Conservation (phyloP, 495 filamentous ascomycete genomes). For the Podospora anserina region DNA sequence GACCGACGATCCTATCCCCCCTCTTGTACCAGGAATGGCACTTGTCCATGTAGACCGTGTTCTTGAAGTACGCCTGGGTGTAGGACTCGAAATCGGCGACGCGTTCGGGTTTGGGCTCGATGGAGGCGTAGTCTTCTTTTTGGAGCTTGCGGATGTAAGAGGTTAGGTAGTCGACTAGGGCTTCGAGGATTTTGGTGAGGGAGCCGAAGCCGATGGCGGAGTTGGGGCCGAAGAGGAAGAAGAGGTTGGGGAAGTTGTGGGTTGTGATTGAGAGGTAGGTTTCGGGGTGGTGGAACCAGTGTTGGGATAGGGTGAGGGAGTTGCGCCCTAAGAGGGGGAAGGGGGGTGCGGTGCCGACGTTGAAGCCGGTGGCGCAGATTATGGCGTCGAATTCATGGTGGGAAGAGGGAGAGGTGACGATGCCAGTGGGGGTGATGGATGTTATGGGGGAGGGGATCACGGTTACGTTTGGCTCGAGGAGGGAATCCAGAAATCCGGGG, state of each 20-base stretch:
- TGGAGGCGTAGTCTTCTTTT: conserved; percentile 62
- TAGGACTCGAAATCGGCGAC: conserved; percentile 60
- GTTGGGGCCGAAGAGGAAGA: conserved; percentile 62
- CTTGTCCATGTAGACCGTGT: conserved; percentile 61
- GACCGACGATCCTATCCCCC: conserved; percentile 35
- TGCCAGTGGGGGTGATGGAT: conserved; percentile 49
- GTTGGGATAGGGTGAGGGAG: conserved; percentile 48
- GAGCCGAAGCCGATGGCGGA: conserved; percentile 54
- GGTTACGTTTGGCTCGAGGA: conserved; percentile 59
- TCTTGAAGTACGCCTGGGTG: conserved; percentile 60
- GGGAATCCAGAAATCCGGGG: conserved; percentile 66
- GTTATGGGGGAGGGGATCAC: conserved; percentile 56
- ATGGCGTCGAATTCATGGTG: conserved; percentile 45
- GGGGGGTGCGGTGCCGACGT: conserved; percentile 54
- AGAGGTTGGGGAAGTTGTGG: conserved; percentile 65
- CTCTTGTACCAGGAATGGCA: conserved; percentile 71
- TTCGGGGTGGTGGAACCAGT: conserved; percentile 40
- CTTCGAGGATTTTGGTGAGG: conserved; percentile 54
- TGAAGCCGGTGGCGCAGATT: conserved; percentile 68
- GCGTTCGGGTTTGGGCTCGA: conserved; percentile 50
- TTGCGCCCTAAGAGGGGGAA: conserved; percentile 56
- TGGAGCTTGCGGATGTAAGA: conserved; percentile 64
- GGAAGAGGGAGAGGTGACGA: conserved; percentile 46
- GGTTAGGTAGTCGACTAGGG: conserved; percentile 59
- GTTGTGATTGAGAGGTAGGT: conserved; percentile 61